Conservation (phyloP, 75 land plant genomes). For the Ceratopteris richardii region DNA sequence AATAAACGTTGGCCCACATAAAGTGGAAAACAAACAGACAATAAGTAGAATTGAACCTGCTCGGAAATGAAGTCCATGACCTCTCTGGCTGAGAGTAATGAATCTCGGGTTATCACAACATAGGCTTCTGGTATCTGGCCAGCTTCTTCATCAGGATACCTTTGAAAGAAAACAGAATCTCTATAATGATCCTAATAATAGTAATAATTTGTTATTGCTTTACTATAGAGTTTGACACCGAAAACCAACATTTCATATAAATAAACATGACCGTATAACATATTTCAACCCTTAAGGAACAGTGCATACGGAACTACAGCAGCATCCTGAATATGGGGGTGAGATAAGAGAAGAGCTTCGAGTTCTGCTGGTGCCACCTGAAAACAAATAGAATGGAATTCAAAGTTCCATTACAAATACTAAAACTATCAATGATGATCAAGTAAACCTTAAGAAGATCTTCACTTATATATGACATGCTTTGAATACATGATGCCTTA, state of each 20-base stretch:
- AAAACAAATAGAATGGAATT: neutral
- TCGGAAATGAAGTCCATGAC: slow-evolving; percentile 41
- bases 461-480: too few species aligned
- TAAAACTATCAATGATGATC: too few species aligned
- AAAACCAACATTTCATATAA: too few species aligned
- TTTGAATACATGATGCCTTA: too few species aligned
- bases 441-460: too few species aligned
- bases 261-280: too few species aligned
- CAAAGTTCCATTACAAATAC: too few species aligned
- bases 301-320: slow-evolving; percentile 39
- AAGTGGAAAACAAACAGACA: too few species aligned
- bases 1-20: too few species aligned
- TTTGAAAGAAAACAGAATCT: slow-evolving; percentile 20
- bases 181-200: too few species aligned
- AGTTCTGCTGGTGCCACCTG: slow-evolving; percentile 33
- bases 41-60: slow-evolving; percentile 22
- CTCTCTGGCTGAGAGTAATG: slow-evolving; percentile 20
- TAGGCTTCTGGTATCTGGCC: slow-evolving; percentile 77
- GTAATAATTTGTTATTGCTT: too few species aligned
- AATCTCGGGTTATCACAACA: slow-evolving; percentile 38
- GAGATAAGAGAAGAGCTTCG: slow-evolving; percentile 18
- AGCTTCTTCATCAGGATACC: slow-evolving; percentile 57
- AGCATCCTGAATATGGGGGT: slow-evolving; percentile 21
- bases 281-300: too few species aligned
- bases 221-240: neutral